These are phyloP conservation scores for Claviceps quebecensis DNA, from an alignment of 2,329 filamentous ascomycete species.

Conservation along the genomic window DNA sequence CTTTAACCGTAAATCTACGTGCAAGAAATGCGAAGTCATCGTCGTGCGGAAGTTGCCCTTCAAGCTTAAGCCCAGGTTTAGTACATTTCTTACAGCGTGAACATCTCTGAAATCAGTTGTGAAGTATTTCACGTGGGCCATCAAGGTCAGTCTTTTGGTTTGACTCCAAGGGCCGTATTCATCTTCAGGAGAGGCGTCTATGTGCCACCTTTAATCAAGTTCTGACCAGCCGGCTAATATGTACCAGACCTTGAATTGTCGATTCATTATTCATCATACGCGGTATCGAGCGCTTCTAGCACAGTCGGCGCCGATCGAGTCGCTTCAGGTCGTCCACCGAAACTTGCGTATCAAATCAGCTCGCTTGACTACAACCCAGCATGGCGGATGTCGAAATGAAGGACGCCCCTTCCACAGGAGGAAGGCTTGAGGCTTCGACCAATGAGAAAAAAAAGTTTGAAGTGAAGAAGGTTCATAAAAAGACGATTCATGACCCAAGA, in stretches of 20 bases:
- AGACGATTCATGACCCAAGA: not conserved
- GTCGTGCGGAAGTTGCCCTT: not conserved
- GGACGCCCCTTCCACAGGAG: slow-evolving; percentile 55
- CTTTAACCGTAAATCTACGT: not conserved
- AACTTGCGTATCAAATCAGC: not conserved
- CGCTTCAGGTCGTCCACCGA: not conserved
- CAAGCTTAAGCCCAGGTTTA: not conserved
- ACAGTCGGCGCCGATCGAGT: not conserved
- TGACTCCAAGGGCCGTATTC: not conserved
- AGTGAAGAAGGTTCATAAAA: slow-evolving; percentile 73
- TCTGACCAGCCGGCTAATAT: not conserved
- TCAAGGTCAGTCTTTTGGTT: slow-evolving; percentile 1
- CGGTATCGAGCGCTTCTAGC: not conserved
- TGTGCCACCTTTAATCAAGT: too few relatives aligned
- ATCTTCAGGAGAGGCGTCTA: not conserved
- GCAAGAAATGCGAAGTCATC: not conserved
- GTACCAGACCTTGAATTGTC: not conserved
- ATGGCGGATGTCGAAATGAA: slow-evolving; percentile 99
- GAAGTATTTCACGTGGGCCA: not conserved
- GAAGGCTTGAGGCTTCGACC: slow-evolving; percentile 32
- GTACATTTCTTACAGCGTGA: not conserved
- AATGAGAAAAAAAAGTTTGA: slow-evolving; percentile 85
- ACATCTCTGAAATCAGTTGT: not conserved
- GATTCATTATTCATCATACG: not conserved
- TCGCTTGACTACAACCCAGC: not conserved